phyloP scores from a whole-genome alignment of 2,329 filamentous ascomycete genomes.

The Kalmusia sp. region DNA sequence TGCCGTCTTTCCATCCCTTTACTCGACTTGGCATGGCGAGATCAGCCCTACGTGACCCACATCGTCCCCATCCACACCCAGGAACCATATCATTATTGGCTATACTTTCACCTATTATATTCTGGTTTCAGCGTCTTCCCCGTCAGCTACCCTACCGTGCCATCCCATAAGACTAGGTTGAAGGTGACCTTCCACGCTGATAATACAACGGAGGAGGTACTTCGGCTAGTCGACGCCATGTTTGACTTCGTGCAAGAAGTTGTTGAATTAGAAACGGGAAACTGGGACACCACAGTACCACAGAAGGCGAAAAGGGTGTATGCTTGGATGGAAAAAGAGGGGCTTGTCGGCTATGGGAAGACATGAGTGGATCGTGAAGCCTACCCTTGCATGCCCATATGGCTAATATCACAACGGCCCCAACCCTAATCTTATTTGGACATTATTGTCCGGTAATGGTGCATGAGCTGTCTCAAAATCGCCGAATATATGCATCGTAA shows the following conservation, averaged over 20 bases:
- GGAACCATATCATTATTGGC: background rate
- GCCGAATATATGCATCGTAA: too few species aligned
- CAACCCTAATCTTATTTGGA: too few species aligned
- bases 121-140: background rate
- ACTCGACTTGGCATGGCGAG: slow-evolving; percentile 12
- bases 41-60: slow-evolving; percentile 6
- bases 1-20: slow-evolving; percentile 16
- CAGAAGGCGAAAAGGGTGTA: slow-evolving; percentile 11
- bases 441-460: too few species aligned
- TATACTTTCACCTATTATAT: slow-evolving; percentile 38
- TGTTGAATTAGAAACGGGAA: slow-evolving; percentile 28
- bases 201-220: slow-evolving; percentile 59
- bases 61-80: slow-evolving; percentile 10
- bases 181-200: background rate
- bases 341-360: slow-evolving; percentile 3
- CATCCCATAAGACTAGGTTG: background rate
- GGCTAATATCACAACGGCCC: too few species aligned
- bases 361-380: too few species aligned
- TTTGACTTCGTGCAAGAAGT: background rate
- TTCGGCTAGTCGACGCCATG: background rate
- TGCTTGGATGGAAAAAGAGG: slow-evolving; percentile 9
- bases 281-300: background rate
- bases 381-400: too few species aligned
- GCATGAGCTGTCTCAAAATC: too few species aligned
- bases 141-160: background rate